Evolutionary conservation across 2,329 filamentous ascomycete species (phyloP), one percentile per base, ranked within the genome.

Genomic region (Exophiala bonariae): DNA sequence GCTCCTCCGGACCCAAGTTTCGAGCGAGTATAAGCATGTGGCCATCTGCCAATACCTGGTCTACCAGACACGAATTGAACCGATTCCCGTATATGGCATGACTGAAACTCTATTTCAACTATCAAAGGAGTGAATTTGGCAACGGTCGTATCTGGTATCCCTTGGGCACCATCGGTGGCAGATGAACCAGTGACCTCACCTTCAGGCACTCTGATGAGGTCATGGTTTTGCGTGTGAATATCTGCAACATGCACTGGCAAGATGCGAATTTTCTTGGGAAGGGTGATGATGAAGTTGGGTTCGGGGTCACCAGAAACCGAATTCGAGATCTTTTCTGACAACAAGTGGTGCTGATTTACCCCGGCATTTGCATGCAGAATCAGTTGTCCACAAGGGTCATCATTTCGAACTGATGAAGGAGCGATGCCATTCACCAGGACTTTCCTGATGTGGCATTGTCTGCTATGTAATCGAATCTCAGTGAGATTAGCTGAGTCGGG

Each of bases 11-110:
- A 82, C 52, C 87, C 85, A 33, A 86, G 74, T 2, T 85, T 87
- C 61, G 92, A 90, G 32, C 85, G 85, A 1, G 92, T 95, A 66
- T 95, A 99, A 39, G 88, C 84, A 70, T 99, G 92, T 0, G 93
- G 90, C 65, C 91, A 99, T 52, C 91, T 81, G 46, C 77, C 76
- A 64, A 96, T 92, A 41, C 84, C 81, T 47, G 85, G 83, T 35
- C 89, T 83, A 30, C 93, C 80, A 3, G 93, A 91, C 13, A 95
- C 88, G 68, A 96, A 99, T 51, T 96, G 91, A 48, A 97, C 68
- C 17, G 89, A 92, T 65, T 99, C 93, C 36, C 89, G 80, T 41
- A 91, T 85, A 58, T 82, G 81, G 41, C 81, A 82, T 26, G 89
- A 81, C 17, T 77, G 74, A 62, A 96, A 99, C 26, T 93, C 87